These are phyloP conservation scores for Trichoderma sp. DNA, from an alignment of 2,329 filamentous ascomycete genomes.

Conservation along the genomic window DNA sequence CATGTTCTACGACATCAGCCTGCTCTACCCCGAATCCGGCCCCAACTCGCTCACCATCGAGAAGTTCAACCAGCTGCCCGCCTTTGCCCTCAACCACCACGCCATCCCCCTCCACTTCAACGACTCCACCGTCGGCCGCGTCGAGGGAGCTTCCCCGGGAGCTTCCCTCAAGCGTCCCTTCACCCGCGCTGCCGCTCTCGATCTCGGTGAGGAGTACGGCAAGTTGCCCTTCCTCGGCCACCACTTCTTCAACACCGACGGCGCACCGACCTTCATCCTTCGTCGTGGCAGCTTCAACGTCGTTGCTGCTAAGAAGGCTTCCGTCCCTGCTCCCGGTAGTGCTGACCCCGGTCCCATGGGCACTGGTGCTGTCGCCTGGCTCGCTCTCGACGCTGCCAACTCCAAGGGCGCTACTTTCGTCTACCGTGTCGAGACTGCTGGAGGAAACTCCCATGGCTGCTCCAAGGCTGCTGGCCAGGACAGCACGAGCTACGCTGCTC, in stretches of 20 bases:
- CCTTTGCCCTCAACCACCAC: conserved; percentile 40
- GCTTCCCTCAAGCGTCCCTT: conserved; percentile 48
- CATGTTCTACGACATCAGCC: conserved; percentile 56
- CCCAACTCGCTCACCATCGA: conserved; percentile 36
- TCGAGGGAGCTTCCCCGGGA: conserved; percentile 35
- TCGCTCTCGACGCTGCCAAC: conserved; percentile 43
- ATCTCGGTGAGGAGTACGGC: conserved; percentile 36
- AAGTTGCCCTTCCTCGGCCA: conserved; percentile 52
- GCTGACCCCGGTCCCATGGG: conserved; percentile 46
- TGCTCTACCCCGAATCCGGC: conserved; percentile 48
- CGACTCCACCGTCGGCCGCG: conserved; percentile 26
- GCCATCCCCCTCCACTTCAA: conserved; percentile 49
- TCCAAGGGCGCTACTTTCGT: conserved; percentile 41
- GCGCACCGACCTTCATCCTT: conserved; percentile 60
- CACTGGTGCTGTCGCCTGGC: conserved; percentile 56
- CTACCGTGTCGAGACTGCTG: conserved; percentile 56
- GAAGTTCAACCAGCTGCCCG: conserved; percentile 42
- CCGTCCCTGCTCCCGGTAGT: conserved; percentile 49
- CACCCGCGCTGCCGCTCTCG: conserved; percentile 36
- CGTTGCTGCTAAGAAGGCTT: conserved; percentile 48
- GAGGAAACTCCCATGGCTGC: conserved; percentile 48
- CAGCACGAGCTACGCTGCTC: conserved; percentile 55
- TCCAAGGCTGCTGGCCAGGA: conserved; percentile 37
- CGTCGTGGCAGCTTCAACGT: conserved; percentile 36
- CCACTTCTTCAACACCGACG: conserved; percentile 61